Base-by-base conservation (phyloP, 169 alveolate genomes). In the Cystoisospora suis region DNA sequence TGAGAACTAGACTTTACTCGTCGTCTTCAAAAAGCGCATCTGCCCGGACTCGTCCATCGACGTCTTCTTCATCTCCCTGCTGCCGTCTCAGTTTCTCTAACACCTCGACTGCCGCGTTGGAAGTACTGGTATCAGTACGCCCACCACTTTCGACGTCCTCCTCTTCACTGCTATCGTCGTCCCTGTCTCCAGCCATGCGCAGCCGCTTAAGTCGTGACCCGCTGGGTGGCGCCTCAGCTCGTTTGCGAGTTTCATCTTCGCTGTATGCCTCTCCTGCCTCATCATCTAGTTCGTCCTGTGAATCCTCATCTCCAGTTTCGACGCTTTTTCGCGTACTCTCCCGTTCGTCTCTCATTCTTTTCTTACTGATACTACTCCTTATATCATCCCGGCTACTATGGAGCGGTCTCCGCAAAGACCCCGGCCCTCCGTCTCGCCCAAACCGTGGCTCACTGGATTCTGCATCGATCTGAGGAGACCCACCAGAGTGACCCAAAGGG, bases 111-210 rank as follows among this genome's bases (percentile, higher is more conserved):
- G 83, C 83, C 27, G 23, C 83, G 12, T 5, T 23, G 38, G 2
- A 29, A 0, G 36, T 17, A 72, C 32, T 6, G 4, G 6, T 34
- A 17, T 40, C 83, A 0, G 83, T 36, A 38, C 23, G 42, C 7
- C 29, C 32, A 9, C 80, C 80, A 3, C 80, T 69, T 2, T 72
- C 56, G 83, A 46, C 42, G 47, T 34, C 81, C n/a, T 72, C 83
- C 36, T 72, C 49, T 38, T 72, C 83, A 17, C 83, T 72, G 83
- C 83, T 72, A 17, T 72, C 46, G 53, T 72, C 75, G 29, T 61
- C 56, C 45, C 32, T 34, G 23, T 34, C 36, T 40, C 80, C 27
- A 29, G 29, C 80, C 3, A 5, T 29, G n/a, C 83, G 83, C 56
- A 72, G 83, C 27, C 83, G 83, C 29, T 40, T 34, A 46, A 72